Base-by-base conservation (phyloP, 306 rosid genomes). In the Prosopis cineraria region DNA sequence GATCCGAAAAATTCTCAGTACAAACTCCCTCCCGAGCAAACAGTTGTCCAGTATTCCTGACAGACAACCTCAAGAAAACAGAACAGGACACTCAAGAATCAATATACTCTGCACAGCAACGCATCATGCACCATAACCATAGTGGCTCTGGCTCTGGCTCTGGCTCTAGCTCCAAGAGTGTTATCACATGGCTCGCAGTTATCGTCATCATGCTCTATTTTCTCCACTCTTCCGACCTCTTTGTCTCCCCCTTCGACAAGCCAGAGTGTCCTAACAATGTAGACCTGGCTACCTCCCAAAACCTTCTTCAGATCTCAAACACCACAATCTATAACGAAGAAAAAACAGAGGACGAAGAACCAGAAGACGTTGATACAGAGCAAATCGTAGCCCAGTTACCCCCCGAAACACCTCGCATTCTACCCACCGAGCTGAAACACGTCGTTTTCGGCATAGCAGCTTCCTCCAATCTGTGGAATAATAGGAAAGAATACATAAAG, bases 401-500 rank as follows among this genome's bases (percentile, higher is more conserved):
- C 34, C 10, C 72, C 43, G 77, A 73, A 17, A 68, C 68, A 41
- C 63, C 84, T 17, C 77, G 37, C 19, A 65, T 83, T 40, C 67
- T 60, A 3, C 88, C 80, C 52, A 88, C 93, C 0, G 86, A 83
- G 72, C 80, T 88, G 9, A 91, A 89, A 63, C 95, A 91, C 82
- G 45, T 91, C 13, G 91, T 93, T 62, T 93, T 93, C 52, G 95
- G 97, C 17, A 91, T 93, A 31, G 98, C 95, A 1, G 98, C 90
- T 9, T 93, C 97, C 4, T 80, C 98, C 0, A 84, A 63, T 62
- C 47, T 93, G 76, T 93, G 98, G 97, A 76, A 78, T 9, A 76
- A 75, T 72, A 85, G 96, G 66, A 93, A 91, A 64, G 94, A 93
- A 29, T 91, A 91, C 83, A 91, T 93, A 47, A 93, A 91, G 77